Base-by-base conservation (phyloP, 2,329 filamentous ascomycete genomes). In the Cladosporium sp. region DNA sequence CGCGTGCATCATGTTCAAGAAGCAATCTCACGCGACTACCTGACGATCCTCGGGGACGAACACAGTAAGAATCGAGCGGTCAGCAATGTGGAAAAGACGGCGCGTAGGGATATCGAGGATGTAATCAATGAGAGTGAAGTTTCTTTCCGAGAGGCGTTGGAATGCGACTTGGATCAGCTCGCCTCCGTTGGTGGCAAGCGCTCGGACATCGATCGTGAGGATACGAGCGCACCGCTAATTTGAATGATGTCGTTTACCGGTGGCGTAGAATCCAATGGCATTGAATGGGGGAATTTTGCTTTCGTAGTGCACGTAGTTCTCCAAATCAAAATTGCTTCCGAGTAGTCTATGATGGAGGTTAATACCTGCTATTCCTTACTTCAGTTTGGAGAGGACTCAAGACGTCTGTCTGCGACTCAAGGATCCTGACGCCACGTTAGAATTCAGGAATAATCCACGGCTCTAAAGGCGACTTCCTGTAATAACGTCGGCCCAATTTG, bases 1-100 rank as follows among this genome's bases (percentile, higher is more conserved):
- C 69, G 70, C 37, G 63, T 72, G 1, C 72, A 80, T 22, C 72
- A 77, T 48, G 71, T 74, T n/a, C 70, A 61, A 50, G 41, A 62
- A 1, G 54, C 55, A 16, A 71, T 74, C 63, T 58, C 59, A 7
- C 58, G 56, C 1, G 70, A 74, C 48, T 74, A 75, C 55, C 59
- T 67, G 54, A 64, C 56, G 2, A 62, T 68, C 5, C 55, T 74
- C 11, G 66, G 65, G 28, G 11, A 13, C 9, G 52, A 46, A 11
- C 7, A 43, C 5, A 54, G 55, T 9, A 55, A 55, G 22, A 54
- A 48, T 19, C 52, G 52, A 22, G 52, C 48, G 22, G 53, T 61
- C 52, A 44, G 56, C 4, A 52, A 58, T 4, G 54, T 61, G 18
- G 62, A 63, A 58, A 58, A 58, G 18, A 18, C 33, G 13, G 32